These are phyloP conservation scores for Phytophthora niederhauseri DNA, from an alignment of 352 stramenopile species.

Conservation along the genomic window DNA sequence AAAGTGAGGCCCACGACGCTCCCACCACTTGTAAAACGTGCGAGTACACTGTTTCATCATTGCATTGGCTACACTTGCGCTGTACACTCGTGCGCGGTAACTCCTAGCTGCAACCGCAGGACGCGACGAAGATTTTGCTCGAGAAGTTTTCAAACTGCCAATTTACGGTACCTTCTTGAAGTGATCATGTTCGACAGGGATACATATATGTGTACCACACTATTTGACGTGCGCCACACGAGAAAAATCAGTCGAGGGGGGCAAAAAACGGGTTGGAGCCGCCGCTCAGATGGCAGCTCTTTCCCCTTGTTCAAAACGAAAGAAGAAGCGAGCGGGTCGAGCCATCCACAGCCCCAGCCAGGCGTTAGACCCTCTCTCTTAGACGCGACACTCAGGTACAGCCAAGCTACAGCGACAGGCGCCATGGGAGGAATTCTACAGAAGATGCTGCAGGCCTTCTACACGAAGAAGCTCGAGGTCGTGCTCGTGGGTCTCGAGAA, in stretches of 20 bases:
- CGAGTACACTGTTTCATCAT: no score
- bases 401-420: constrained; percentile 1
- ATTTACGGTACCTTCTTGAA: not conserved
- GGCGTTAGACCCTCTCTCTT: not conserved
- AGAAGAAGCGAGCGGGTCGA: constrained; percentile 35
- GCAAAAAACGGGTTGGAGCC: not conserved
- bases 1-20: no score
- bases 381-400: not conserved
- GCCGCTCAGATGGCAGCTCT: constrained; percentile 26
- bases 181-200: not conserved
- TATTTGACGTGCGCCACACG: not conserved
- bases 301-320: constrained; percentile 30
- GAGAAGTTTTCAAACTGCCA: no score
- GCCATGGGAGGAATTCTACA: constrained; percentile 94
- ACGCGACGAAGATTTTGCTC: no score
- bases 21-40: no score
- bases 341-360: constrained; percentile 9
- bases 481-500: constrained; percentile 98
- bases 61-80: no score
- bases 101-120: no score
- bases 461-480: constrained; percentile 97
- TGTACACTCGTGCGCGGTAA: no score
- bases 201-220: not conserved
- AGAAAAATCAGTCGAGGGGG: constrained; percentile 25
- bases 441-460: constrained; percentile 96